phyloP scores from a whole-genome alignment of 78 protist species.

The Tieghemostelium lacteum region DNA sequence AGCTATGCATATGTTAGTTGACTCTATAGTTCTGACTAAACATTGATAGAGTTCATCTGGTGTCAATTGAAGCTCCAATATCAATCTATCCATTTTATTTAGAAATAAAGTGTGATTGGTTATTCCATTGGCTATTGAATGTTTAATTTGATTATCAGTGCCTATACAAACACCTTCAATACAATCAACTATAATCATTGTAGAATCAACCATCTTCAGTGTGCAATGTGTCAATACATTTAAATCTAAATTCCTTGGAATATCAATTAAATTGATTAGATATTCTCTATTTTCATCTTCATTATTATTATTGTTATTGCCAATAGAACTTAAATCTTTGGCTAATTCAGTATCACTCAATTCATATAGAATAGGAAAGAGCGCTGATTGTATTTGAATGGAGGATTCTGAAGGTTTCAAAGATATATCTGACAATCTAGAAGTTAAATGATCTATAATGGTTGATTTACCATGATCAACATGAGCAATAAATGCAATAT shows the following conservation, averaged over 20 bases:
- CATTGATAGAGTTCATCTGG: neutral
- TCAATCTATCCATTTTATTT: neutral
- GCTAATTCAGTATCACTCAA: too few relatives aligned
- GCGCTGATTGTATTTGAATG: too few relatives aligned
- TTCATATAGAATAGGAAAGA: too few relatives aligned
- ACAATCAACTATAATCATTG: slow-evolving; percentile 95
- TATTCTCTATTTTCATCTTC: slow-evolving; percentile 20
- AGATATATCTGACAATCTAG: too few relatives aligned
- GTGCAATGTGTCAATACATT: slow-evolving; percentile 92
- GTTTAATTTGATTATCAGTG: slow-evolving; percentile 96
- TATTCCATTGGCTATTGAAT: slow-evolving; percentile 92
- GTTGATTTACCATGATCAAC: neutral
- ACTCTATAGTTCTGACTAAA: neutral
- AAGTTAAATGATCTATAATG: too few relatives aligned
- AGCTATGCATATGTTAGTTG: neutral
- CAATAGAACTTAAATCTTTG: too few relatives aligned
- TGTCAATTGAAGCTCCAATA: neutral
- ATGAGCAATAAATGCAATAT: neutral
- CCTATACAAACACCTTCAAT: slow-evolving; percentile 96
- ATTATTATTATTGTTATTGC: too few relatives aligned
- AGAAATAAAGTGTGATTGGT: too few relatives aligned
- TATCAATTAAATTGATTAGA: slow-evolving; percentile 94
- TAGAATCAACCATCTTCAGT: slow-evolving; percentile 94
- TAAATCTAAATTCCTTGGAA: slow-evolving; percentile 98
- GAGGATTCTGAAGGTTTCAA: too few relatives aligned